Conservation (phyloP, 257 asterid species). For the Nicotiana tomentosiformis region DNA sequence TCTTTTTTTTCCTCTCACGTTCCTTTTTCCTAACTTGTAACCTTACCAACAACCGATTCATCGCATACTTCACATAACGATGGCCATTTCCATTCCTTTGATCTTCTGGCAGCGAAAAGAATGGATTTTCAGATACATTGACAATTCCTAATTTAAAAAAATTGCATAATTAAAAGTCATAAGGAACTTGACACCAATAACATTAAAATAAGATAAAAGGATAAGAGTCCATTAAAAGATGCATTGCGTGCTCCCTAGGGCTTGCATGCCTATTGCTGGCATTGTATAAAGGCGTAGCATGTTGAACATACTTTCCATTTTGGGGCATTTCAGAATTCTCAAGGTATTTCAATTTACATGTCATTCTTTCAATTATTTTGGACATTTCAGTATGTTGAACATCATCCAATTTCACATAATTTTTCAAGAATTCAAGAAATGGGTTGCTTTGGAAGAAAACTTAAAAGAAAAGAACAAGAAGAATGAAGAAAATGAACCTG, state of each 20-base stretch:
- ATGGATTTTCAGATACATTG: not conserved
- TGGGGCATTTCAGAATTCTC: not conserved
- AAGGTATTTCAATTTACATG: not conserved
- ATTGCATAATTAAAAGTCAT: too few species aligned
- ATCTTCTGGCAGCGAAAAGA: not conserved
- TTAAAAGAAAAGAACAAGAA: too few species aligned
- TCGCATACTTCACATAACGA: too few species aligned
- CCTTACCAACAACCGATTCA: not conserved
- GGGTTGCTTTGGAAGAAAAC: not conserved
- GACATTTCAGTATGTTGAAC: not conserved
- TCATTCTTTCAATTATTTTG: not conserved
- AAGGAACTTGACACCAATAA: too few species aligned
- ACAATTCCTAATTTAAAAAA: too few species aligned
- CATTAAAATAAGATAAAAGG: too few species aligned
- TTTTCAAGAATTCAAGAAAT: not conserved
- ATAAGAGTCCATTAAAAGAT: too few species aligned
- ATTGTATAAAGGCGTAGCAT: too few species aligned
- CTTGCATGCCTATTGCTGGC: not conserved
- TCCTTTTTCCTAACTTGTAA: slow-evolving; percentile 19
- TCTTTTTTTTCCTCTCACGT: slow-evolving; percentile 34
- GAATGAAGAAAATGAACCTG: not conserved
- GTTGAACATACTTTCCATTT: too few species aligned
- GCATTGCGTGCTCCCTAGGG: not conserved
- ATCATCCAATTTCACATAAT: not conserved
- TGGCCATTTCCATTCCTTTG: not conserved